Evolutionary conservation across 305 asterid species (phyloP).

Genomic region (Fraxinus latifolia): DNA sequence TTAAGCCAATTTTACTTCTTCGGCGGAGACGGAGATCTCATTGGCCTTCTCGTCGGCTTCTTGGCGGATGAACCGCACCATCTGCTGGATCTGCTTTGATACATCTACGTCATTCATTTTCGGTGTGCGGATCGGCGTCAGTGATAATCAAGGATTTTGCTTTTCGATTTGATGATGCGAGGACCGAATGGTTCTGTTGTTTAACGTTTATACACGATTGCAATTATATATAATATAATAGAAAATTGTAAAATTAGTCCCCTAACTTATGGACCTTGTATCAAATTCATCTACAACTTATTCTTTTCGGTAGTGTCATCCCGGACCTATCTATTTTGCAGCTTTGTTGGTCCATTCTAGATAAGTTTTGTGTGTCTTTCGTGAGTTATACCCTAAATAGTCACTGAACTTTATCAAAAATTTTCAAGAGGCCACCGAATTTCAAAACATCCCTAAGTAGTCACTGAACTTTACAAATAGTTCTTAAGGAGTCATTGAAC

Average conservation of each 20-base stretch:
- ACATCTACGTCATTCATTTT: slow-evolving; percentile 84
- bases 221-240: not conserved
- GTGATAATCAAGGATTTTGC: not conserved
- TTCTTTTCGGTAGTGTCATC: not conserved
- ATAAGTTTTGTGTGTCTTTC: no score
- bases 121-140: slow-evolving; percentile 19
- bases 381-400: no score
- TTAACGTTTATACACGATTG: not conserved
- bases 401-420: no score
- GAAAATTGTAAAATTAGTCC: not conserved
- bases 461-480: no score
- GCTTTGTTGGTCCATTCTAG: no score
- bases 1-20: slow-evolving; percentile 45
- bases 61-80: slow-evolving; percentile 95
- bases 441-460: no score
- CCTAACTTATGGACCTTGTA: not conserved
- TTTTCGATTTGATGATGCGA: not conserved
- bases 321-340: not conserved
- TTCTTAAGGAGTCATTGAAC: no score
- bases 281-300: not conserved
- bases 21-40: slow-evolving; percentile 90
- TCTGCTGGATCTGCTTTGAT: slow-evolving; percentile 94
- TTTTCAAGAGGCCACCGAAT: no score
- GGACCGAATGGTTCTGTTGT: not conserved
- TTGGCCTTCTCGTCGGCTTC: slow-evolving; percentile 92